Evolutionary conservation across 2,329 filamentous ascomycete genomes (phyloP), one percentile per base, ranked within the genome.

Genomic region (Alternaria rosae): DNA sequence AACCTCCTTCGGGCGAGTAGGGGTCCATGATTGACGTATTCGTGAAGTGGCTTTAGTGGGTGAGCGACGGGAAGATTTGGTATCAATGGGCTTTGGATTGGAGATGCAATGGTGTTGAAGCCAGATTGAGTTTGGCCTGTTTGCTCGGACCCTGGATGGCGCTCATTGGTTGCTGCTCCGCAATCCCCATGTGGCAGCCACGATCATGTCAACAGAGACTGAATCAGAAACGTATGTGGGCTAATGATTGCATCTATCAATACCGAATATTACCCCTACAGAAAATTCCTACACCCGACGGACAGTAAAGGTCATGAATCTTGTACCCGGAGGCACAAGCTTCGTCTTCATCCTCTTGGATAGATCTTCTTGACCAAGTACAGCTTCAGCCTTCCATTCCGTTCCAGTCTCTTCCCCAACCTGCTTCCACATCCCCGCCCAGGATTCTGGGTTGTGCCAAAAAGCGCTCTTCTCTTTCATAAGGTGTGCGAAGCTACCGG

Each of bases 1-100:
- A 79, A 86, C 86, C 86, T 80, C 87, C 87, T 80, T 89, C 88
- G 68, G 86, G 82, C 61, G 86, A 88, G 76, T 89, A 90, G 48
- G 87, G 87, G 79, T 90, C 88, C 70, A 74, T 82, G 32, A 15
- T 69, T 62, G 52, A 38, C 32, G 38, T 30, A 8, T 21, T 35
- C 44, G 8, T 42, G 30, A 28, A 12, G 48, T 30, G 25, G 12
- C 15, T 38, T 23, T 35, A 9, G 53, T 51, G 52, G 25, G 44
- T 20, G 57, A 35, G 44, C 35, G 57, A 62, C 43, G 51, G 17
- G 42, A 38, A 25, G 41, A 38, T 38, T n/a, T 21, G 25, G 56
- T 60, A 54, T 44, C 50, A 58, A 59, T 59, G 54, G 53, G 44
- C 50, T 61, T 52, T 54, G 30, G 25, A 47, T 38, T 63, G 55